Base-by-base conservation (phyloP, 805 yeast genomes). In the Debaryomyces maramus region DNA sequence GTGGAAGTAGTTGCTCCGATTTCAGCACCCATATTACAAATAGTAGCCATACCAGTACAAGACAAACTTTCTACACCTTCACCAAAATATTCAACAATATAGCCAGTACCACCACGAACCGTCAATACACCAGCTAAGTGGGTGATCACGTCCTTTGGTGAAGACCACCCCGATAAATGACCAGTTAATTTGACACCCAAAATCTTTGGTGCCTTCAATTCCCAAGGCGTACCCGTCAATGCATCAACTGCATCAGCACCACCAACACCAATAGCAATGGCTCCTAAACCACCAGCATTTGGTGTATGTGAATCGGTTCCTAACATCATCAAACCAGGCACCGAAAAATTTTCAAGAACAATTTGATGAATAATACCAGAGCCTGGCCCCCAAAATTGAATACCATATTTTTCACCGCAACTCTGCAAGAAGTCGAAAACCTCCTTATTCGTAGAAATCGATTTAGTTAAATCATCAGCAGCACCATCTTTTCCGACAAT, bases 191-290 rank as follows among this genome's bases (percentile, higher is more conserved):
- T 85, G 55, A 93, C 96, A 68, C 99, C 99, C 50, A 93, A 72
- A 31, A 89, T 73, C 70, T 88, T 88, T 53, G 99, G 99, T 40
- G 98, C 98, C 74, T 90, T 90, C 65, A 93, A 79, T 72, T 93
- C 99, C 99, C 99, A 93, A 42, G 99, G 97, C 21, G 93, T 84
- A 50, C 93, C 96, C 32, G 98, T 89, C 60, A 93, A 72, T 37
- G 93, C 99, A 67, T 93, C 99, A 40, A 93, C 99, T 29, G 99
- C 99, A 70, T 93, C 99, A 40, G 99, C 99, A 75, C 99, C 99
- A 70, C 99, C 99, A 29, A 93, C 99, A 71, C 99, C 99, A 62
- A 93, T 93, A 56, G 99, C 98, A 51, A 91, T 83, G 51, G 96
- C 96, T 63, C 99, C 99, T 47, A 93, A 73, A 52, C 99, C 99